A percentile compares a stretch with the other conserved stretches of the same genome.
These are phyloP conservation scores for Peronosclerospora sorghi DNA, from an alignment of 352 stramenopile species.

Conservation along the genomic window DNA sequence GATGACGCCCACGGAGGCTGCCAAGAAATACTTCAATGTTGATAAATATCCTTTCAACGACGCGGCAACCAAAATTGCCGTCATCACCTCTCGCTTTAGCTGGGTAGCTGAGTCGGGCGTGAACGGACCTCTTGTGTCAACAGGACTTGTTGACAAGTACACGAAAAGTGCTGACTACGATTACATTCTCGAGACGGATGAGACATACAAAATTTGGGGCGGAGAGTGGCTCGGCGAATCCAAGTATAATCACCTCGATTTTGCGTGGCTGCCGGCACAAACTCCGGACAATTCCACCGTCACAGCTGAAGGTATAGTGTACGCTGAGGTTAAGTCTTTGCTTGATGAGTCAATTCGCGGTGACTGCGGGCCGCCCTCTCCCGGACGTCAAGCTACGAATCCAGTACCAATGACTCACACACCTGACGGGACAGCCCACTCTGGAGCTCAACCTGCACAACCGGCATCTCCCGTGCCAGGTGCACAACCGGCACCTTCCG, in stretches of 20 bases:
- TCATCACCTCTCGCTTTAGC: slow-evolving; percentile 45
- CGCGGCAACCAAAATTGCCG: slow-evolving; percentile 35
- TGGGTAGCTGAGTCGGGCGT: slow-evolving; percentile 47
- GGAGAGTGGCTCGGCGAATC: slow-evolving; percentile 55
- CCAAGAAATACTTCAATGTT: slow-evolving; percentile 33
- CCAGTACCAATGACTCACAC: too few species aligned
- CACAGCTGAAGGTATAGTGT: too few species aligned
- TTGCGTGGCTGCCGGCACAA: slow-evolving; percentile 50
- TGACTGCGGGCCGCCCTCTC: too few species aligned
- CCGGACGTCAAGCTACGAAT: too few species aligned
- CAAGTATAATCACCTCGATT: slow-evolving; percentile 49
- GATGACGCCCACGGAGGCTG: slow-evolving; percentile 25
- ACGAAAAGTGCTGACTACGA: slow-evolving; percentile 52
- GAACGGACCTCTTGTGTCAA: slow-evolving; percentile 41
- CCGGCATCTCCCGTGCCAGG: too few species aligned
- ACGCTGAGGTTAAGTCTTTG: too few species aligned
- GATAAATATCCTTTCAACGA: slow-evolving; percentile 57
- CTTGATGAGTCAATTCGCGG: too few species aligned
- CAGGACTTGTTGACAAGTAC: slow-evolving; percentile 30
- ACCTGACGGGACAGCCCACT: too few species aligned
- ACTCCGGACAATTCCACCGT: too few species aligned
- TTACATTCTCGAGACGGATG: slow-evolving; percentile 59
- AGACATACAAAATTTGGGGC: slow-evolving; percentile 48
- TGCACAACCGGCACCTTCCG: too few species aligned
- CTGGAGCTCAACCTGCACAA: too few species aligned